phyloP scores from a whole-genome alignment of 805 yeast species.

The Saturnispora quitensis region DNA sequence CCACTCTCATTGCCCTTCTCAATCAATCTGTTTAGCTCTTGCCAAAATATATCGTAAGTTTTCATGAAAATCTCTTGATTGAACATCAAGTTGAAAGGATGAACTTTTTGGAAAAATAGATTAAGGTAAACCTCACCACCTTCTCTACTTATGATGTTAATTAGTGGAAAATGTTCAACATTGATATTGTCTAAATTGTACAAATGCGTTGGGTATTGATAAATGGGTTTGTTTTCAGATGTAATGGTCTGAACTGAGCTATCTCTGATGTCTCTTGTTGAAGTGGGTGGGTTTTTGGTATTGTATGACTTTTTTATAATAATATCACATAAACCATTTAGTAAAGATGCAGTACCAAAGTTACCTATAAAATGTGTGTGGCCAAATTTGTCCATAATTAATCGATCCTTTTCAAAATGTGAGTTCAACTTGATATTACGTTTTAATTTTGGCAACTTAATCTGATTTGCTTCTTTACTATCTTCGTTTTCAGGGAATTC shows the following conservation, averaged over 20 bases:
- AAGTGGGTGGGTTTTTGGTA: constrained; percentile 23
- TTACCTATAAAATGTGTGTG: constrained; percentile 41
- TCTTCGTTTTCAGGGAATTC: not conserved
- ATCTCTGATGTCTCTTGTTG: constrained; percentile 27
- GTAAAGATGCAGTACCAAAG: constrained; percentile 36
- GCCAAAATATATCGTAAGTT: constrained; percentile 34
- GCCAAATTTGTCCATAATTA: constrained; percentile 36
- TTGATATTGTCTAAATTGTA: constrained; percentile 25
- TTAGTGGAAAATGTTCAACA: constrained; percentile 32
- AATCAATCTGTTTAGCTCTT: constrained; percentile 19
- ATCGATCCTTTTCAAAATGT: constrained; percentile 25
- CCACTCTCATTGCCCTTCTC: constrained; percentile 7
- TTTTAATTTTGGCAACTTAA: constrained; percentile 14
- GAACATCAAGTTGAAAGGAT: constrained; percentile 36
- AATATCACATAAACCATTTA: constrained; percentile 35
- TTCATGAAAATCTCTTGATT: constrained; percentile 27
- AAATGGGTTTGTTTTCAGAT: constrained; percentile 28
- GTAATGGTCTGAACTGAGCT: constrained; percentile 28
- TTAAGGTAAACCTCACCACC: constrained; percentile 31
- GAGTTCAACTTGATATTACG: constrained; percentile 15
- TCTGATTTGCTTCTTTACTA: not conserved
- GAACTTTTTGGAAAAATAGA: constrained; percentile 34
- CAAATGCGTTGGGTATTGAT: constrained; percentile 28
- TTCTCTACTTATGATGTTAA: constrained; percentile 25
- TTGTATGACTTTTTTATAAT: constrained; percentile 30